phyloP scores from a whole-genome alignment of 148 eudicot species.

The Simmondsia chinensis region DNA sequence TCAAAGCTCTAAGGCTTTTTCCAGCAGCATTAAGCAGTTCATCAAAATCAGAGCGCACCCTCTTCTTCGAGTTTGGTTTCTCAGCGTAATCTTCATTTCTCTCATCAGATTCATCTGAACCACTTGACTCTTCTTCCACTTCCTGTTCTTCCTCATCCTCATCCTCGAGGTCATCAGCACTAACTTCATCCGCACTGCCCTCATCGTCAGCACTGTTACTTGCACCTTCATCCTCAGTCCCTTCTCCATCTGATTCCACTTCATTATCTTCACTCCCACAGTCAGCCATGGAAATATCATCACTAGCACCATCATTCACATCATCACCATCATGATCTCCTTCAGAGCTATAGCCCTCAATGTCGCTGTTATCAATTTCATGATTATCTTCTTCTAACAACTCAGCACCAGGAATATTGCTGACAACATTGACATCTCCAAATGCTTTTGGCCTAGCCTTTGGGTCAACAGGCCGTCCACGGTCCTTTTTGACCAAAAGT shows the following conservation, averaged over 20 bases:
- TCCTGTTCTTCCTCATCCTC: slow-evolving; percentile 15
- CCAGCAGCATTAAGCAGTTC: slow-evolving; percentile 58
- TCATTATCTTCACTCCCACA: slow-evolving; percentile 18
- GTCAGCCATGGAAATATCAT: slow-evolving; percentile 8
- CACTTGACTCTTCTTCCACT: slow-evolving; percentile 20
- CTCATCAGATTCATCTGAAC: slow-evolving; percentile 19
- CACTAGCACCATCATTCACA: slow-evolving; percentile 8
- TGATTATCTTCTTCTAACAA: slow-evolving; percentile 24
- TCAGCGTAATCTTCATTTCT: slow-evolving; percentile 7
- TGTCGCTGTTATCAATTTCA: slow-evolving; percentile 15
- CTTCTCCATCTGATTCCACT: slow-evolving; percentile 19
- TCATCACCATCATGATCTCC: slow-evolving; percentile 20
- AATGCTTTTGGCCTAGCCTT: slow-evolving; percentile 84
- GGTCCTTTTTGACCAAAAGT: slow-evolving; percentile 75
- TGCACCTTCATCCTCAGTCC: slow-evolving; percentile 12
- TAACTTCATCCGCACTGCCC: slow-evolving; percentile 13
- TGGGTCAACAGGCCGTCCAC: slow-evolving; percentile 76
- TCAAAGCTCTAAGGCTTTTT: slow-evolving; percentile 74
- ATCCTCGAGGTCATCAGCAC: too few species aligned
- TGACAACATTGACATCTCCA: slow-evolving; percentile 72
- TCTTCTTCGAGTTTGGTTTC: slow-evolving; percentile 31
- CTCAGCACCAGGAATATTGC: slow-evolving; percentile 69
- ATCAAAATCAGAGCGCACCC: slow-evolving; percentile 73
- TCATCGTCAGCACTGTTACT: slow-evolving; percentile 7
- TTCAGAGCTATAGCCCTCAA: slow-evolving; percentile 19